Base-by-base conservation (phyloP, 306 rosid genomes). In the Hylodesmum podocarpum region DNA sequence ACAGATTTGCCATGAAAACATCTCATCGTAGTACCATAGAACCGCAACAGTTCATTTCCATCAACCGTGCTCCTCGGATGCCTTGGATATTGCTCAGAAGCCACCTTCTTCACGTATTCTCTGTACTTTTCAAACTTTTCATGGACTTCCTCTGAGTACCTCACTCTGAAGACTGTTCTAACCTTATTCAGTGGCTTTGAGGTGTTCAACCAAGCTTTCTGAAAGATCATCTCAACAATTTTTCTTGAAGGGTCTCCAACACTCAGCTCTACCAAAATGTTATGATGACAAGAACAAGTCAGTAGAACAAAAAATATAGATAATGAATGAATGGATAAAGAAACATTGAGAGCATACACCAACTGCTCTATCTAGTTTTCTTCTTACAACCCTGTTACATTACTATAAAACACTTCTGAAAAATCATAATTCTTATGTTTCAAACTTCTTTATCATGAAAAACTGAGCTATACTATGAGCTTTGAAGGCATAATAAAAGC, bases 181-280 rank as follows among this genome's bases (percentile, higher is more conserved):
- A 86, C 84, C 84, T 78, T 87, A 62, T 79, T 84, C 50, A 41
- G 66, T 62, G 86, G 84, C 80, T 75, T 86, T 37, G 84, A 76
- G 6, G 86, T 85, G 78, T 88, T 83, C 75, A 31, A 36, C 29
- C 89, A 83, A 28, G 94, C 94, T 66, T 77, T 91, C 46, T 79
- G 84, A 69, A 89, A 84, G 18, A 89, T 91, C 84, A 86, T 83
- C 89, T 89, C 97, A 15, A 91, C 87, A 44, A 91, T 83, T 58
- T 89, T 88, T 75, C 95, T 86, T 66, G 97, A 85, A n/a, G 85
- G 85, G 55, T 91, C 84, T 83, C 88, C 93, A 6, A 39, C 47
- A 34, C 81, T 75, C 15, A 91, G 83, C 81, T 84, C 97, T 91
- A 80, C 41, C 31, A 37, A 66, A 72, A 14, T 27, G 64, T 57